Percentiles rank a stretch among this genome's conserved stretches.
Conservation (phyloP, 345 rosid species). For the Citrus medica region DNA sequence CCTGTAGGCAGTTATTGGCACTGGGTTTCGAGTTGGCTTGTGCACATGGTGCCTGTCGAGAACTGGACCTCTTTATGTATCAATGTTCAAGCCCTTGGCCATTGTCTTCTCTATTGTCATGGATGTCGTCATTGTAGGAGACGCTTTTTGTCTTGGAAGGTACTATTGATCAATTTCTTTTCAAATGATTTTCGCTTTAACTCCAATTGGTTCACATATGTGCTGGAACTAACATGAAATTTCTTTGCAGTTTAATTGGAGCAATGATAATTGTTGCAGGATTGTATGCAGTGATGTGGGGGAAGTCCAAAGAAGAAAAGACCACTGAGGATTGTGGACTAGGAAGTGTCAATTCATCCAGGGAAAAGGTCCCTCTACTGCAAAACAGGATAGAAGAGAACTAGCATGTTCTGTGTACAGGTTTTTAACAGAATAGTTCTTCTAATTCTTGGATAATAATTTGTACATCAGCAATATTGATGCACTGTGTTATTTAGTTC, state of each 20-base stretch:
- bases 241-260: conserved; percentile 22
- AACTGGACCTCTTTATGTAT: conserved; percentile 29
- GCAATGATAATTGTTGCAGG: conserved; percentile 8
- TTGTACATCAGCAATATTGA: no score
- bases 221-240: not conserved
- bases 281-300: conserved; percentile 20
- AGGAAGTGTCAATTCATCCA: not conserved
- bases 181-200: not conserved
- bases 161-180: conserved; percentile 1
- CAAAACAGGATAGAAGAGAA: not conserved
- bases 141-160: conserved; percentile 28
- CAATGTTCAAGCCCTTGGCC: conserved; percentile 33
- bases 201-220: no score
- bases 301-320: conserved; percentile 8
- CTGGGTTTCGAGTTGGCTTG: conserved; percentile 9
- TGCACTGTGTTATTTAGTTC: no score
- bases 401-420: no score
- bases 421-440: not conserved
- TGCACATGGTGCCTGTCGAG: conserved; percentile 22
- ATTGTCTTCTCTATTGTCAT: conserved; percentile 19
- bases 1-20: conserved; percentile 16
- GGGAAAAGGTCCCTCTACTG: conserved; percentile 11
- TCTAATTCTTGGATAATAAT: no score
- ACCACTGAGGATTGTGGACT: not conserved
- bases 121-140: conserved; percentile 19